Evolutionary conservation across 306 rosid genomes (phyloP), one percentile per base, ranked within the genome.

Genomic region (Acacia melanoxylon): DNA sequence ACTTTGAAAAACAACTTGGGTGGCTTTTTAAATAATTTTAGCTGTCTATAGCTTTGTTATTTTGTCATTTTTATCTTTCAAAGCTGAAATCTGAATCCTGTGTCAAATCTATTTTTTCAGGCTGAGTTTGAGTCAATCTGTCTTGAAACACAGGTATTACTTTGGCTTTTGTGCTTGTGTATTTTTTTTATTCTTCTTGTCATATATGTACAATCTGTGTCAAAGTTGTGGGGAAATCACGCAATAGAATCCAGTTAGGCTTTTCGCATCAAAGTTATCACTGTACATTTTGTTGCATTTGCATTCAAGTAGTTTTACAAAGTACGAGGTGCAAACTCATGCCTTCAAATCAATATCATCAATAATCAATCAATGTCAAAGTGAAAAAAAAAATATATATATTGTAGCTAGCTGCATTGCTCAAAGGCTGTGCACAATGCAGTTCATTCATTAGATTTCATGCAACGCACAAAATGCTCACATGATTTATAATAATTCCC

Each of bases 121-220:
- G 75, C 35, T 45, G 56, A 44, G 56, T 71, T 44, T 29, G 40
- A 71, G 22, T 44, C 75, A 12, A 71, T 44, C 31, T 71, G 75
- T 71, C 75, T 44, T 71, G 75, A 71, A 71, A 45, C 56, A 5
- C 12, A 71, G 75, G 75, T 71, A 71, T 44, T 24, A 44, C 75
- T 13, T 13, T 12, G 56, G 17, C 58, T 22, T 15, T 70, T 44
- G 29, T 69, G 17, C 13, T 22, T 68, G 31, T 68, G 16, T 42
- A 4, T 16, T 11, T 69, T n/a, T 42, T 42, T 6, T 52, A 16
- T 16, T 37, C 33, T 20, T 68, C 74, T 11, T 4, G 17, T 69
- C 49, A 69, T 17, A 2, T 42, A 22, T 22, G 11, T 11, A 12
- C 33, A 20, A 68, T 37, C n/a, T 48, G 5, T 40, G 29, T 68